Evolutionary conservation across 768 basidiomycete species (phyloP), one percentile per base, ranked within the genome.

Genomic region (Butyriboletus loyo): DNA sequence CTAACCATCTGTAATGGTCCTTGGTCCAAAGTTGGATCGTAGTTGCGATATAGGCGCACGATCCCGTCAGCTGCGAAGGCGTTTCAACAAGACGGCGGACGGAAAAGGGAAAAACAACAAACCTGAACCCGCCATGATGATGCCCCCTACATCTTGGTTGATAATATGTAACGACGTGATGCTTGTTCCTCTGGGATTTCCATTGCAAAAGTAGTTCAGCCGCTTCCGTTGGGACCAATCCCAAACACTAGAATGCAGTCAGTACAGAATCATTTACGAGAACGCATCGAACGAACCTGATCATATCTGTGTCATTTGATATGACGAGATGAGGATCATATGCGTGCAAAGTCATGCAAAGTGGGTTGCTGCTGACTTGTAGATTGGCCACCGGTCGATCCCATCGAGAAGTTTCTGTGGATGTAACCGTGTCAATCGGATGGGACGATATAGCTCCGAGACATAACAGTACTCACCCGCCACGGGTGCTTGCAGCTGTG

Each of bases 121-220:
- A 93, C 92, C 83, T 55, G 96, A 89, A 5, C 86, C 93, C 25
- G 89, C 87, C 49, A 98, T 69, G 48, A 98, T 83, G 40, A 98
- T 85, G 1, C 92, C 93, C 9, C 91, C 89, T 14, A 93, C 88
- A 52, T 97, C 93, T 71, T 99, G 92, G 66, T 99, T 98, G 68
- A 98, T 92, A 65, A 98, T 86, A 49, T 92, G 84, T 21, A 98
- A 72, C 2, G 89, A 86, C 0, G 97, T 95, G 52, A 98, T 89
- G 49, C 82, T 86, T 5, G 87, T 89, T 32, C 88, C 88, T 50
- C 74, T 76, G 1, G 87, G 81, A 65, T 95, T 94, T 42, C 91
- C 92, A 60, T 98, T 98, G 63, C 82, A 87, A 73, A 98, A 98
- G 50, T 83, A 79, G 54, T 85, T 87, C 50, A 98, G 65, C 25